Evolutionary conservation across 805 yeast species (phyloP), one percentile per base, ranked within the genome.

Genomic region (Hanseniaspora meyeri): DNA sequence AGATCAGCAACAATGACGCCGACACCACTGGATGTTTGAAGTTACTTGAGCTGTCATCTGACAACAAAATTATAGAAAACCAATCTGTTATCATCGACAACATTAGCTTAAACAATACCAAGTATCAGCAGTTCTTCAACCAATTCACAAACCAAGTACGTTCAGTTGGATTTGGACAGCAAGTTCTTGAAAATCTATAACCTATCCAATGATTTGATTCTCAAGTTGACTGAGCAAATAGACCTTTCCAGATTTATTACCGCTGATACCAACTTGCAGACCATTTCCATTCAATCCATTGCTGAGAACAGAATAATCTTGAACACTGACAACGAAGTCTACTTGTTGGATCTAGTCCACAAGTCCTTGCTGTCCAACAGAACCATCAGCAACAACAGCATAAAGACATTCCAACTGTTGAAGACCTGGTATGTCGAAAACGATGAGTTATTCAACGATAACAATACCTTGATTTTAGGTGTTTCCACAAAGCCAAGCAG

Each of bases 221-320:
- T 50, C 31, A 50, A 32, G 19, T 50, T 43, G 39, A 39, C 57
- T 14, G 62, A 62, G 24, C 55, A 55, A 7, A 58, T 61, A 20
- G 55, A 59, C 11, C 49, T 69, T n/a, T 68, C 71, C n/a, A 62
- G 64, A 43, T 58, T 68, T 6, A 43, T 59, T 16, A 50, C 37
- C n/a, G 34, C 55, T 12, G 53, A 43, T 7, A 27, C 59, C 5
- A 40, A 48, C 2, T 36, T 52, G 4, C 55, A 60, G 17, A 59
- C 59, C 4, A 49, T 61, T 1, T 64, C 71, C 11, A 58, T 66
- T 31, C 62, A 61, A 45, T 65, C 69, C 9, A 62, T 68, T 8
- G 64, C 68, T 9, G 59, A 62, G 16, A 68, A 66, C 49, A 64
- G 70, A 51, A 59, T 66, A 32, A 51, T 68, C 24, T 52, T 69